These are phyloP conservation scores for Wickerhamomyces kurtzmanii DNA, from an alignment of 805 yeast species.

Conservation along the genomic window DNA sequence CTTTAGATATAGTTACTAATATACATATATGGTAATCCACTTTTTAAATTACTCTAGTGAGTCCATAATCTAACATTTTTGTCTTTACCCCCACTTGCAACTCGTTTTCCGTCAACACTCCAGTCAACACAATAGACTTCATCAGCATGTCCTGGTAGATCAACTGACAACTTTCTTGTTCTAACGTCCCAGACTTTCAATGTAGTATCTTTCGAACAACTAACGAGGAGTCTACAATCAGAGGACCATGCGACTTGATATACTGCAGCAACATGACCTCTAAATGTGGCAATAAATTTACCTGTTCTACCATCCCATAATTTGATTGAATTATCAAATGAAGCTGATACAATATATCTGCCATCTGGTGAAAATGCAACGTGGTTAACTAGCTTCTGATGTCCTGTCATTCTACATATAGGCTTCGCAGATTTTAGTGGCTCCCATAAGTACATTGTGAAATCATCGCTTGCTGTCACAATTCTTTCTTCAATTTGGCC, in stretches of 20 bases:
- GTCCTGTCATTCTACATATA: constrained; percentile 91
- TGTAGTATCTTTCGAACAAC: constrained; percentile 94
- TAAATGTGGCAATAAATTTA: constrained; percentile 75
- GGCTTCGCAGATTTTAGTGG: constrained; percentile 78
- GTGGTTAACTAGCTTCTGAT: constrained; percentile 92
- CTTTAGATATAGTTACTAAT: no score
- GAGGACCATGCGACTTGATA: constrained; percentile 98
- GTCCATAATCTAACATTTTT: constrained; percentile 92
- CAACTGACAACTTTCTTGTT: constrained; percentile 74
- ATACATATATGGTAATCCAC: no score
- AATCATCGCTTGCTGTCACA: constrained; percentile 94
- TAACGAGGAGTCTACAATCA: constrained; percentile 82
- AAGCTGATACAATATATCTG: constrained; percentile 78
- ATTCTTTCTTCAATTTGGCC: constrained; percentile 71
- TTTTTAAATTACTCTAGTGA: constrained; percentile 38
- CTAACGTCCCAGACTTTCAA: constrained; percentile 93
- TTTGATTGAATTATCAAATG: constrained; percentile 92
- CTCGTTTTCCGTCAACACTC: constrained; percentile 91
- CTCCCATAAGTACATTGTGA: constrained; percentile 97
- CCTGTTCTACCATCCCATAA: constrained; percentile 96
- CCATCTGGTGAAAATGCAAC: constrained; percentile 97
- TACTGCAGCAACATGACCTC: constrained; percentile 98
- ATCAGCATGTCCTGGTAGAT: constrained; percentile 92
- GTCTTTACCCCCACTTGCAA: constrained; percentile 97
- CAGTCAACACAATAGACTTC: constrained; percentile 97